A percentile compares a stretch with the other conserved stretches of the same genome.
Conservation (phyloP, 805 yeast genomes). For the Hanseniaspora hatyaiensis region DNA sequence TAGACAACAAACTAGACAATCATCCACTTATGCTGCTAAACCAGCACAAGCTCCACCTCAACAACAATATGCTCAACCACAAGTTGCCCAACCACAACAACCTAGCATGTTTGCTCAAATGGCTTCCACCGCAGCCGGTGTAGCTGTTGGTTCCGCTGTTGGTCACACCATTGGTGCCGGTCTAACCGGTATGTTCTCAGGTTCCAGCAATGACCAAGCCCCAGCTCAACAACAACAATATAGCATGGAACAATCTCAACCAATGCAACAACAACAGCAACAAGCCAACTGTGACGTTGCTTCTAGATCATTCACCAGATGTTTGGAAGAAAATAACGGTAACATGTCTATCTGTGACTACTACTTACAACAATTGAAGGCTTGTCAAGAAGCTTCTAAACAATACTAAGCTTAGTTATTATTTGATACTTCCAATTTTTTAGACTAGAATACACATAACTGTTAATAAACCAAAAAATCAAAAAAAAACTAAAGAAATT, state of each 20-base stretch:
- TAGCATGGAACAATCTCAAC: constrained; percentile 27
- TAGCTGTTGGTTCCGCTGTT: constrained; percentile 93
- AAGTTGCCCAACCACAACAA: constrained; percentile 42
- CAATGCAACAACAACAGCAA: constrained; percentile 28
- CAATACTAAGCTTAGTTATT: constrained; percentile 42
- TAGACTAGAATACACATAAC: no score
- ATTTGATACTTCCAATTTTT: no score
- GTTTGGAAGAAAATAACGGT: constrained; percentile 86
- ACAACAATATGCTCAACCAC: constrained; percentile 36
- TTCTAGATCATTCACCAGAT: constrained; percentile 89
- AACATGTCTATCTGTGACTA: constrained; percentile 95
- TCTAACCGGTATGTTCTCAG: constrained; percentile 76
- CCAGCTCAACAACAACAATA: constrained; percentile 38
- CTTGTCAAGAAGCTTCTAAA: constrained; percentile 89
- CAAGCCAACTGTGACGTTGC: constrained; percentile 68
- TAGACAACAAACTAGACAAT: constrained; percentile 48
- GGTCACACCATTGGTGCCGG: constrained; percentile 98
- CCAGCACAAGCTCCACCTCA: constrained; percentile 33
- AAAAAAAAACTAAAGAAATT: no score
- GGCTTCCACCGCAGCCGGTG: constrained; percentile 99
- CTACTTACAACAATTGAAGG: constrained; percentile 93
- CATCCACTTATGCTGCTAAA: constrained; percentile 62
- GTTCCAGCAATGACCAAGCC: constrained; percentile 48
- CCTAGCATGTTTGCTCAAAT: constrained; percentile 93
- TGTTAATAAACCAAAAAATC: no score